phyloP scores from a whole-genome alignment of 2,329 filamentous ascomycete genomes.

The Aspergillus puulaauensis region DNA sequence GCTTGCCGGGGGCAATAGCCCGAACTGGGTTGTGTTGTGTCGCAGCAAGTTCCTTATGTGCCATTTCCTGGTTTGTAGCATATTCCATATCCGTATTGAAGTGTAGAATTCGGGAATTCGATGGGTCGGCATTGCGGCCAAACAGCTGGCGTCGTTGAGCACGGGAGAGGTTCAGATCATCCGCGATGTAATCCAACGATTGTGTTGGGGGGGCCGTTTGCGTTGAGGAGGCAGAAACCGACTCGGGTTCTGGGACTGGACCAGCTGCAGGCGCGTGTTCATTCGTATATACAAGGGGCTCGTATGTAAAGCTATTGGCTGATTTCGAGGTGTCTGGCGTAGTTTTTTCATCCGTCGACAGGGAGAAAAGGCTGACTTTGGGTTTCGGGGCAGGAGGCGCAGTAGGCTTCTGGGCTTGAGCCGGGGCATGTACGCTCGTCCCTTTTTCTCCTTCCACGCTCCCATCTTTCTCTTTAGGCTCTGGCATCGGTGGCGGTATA shows the following conservation, averaged over 20 bases:
- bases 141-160: conserved; percentile 80
- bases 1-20: conserved; percentile 80
- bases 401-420: conserved; percentile 2
- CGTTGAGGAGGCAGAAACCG: background rate
- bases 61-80: conserved; percentile 77
- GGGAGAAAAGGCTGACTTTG: conserved; percentile 47
- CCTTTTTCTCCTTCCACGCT: background rate
- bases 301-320: conserved; percentile 30
- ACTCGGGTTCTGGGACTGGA: conserved; percentile 15
- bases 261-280: conserved; percentile 20
- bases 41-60: conserved; percentile 53
- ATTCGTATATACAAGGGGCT: conserved; percentile 42
- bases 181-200: conserved; percentile 69
- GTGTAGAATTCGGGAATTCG: conserved; percentile 69
- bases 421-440: background rate
- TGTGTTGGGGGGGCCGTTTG: conserved; percentile 33
- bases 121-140: conserved; percentile 59
- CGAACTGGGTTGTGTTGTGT: conserved; percentile 78
- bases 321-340: conserved; percentile 8
- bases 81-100: conserved; percentile 93
- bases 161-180: conserved; percentile 75
- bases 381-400: conserved; percentile 34
- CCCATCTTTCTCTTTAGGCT: conserved; percentile 7
- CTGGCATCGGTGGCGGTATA: conserved; percentile 15
- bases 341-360: conserved; percentile 29